Evolutionary conservation across 1,139 yeast species (phyloP).

Genomic region (Taiozyma sp.): DNA sequence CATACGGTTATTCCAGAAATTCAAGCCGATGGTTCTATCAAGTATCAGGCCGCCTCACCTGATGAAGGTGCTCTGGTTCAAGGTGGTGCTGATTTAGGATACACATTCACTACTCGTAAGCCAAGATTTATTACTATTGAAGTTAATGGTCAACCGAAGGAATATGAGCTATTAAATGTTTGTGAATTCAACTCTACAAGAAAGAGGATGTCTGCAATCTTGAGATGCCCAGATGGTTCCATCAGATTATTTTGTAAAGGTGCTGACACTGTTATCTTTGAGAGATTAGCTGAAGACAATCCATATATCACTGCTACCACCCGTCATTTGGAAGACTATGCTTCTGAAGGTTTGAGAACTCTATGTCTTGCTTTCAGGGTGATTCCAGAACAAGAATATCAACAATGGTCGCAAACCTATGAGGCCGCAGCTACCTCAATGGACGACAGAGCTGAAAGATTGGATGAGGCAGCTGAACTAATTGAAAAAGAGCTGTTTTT

Average conservation of each 20-base stretch:
- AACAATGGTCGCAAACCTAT: conserved; percentile 53
- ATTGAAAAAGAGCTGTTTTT: conserved; percentile 78
- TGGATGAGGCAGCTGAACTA: conserved; percentile 81
- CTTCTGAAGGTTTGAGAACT: conserved; percentile 93
- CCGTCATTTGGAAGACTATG: conserved; percentile 92
- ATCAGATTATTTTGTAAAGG: conserved; percentile 92
- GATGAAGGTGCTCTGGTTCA: conserved; percentile 98
- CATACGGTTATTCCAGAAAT: conserved; percentile 97
- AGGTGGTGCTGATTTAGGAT: conserved; percentile 91
- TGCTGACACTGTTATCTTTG: conserved; percentile 94
- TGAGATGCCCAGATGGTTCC: conserved; percentile 91
- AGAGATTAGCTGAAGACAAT: conserved; percentile 71
- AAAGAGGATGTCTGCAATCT: conserved; percentile 95
- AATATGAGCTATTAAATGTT: conserved; percentile 77
- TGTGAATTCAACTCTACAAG: conserved; percentile 98
- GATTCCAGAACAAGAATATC: conserved; percentile 74
- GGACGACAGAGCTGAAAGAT: conserved; percentile 64
- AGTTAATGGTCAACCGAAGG: conserved; percentile 35
- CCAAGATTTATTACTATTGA: conserved; percentile 80
- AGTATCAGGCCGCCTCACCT: conserved; percentile 98
- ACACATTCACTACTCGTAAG: conserved; percentile 75
- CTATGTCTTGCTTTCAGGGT: conserved; percentile 88
- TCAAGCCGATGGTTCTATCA: conserved; percentile 55
- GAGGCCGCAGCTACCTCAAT: conserved; percentile 81
- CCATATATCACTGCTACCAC: conserved; percentile 80